Conservation (phyloP, 768 basidiomycete genomes). For the Lentinula boryana region DNA sequence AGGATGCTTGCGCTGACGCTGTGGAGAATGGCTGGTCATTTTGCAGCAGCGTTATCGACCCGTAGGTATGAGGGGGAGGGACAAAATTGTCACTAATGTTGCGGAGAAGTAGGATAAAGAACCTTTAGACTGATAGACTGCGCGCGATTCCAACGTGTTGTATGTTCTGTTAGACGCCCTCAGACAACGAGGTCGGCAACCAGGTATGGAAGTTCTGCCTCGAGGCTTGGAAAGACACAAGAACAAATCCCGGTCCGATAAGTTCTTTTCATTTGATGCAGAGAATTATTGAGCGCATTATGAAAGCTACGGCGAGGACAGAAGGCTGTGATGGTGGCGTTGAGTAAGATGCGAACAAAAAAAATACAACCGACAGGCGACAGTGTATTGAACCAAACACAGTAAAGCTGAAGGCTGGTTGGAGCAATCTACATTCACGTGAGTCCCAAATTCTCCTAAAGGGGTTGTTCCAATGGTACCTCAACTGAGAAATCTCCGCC, state of each 20-base stretch:
- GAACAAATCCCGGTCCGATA: slow-evolving; percentile 1
- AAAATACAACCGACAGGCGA: no score
- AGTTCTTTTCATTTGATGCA: not conserved
- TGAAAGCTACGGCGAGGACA: no score
- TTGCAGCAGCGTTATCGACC: not conserved
- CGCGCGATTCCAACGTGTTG: slow-evolving; percentile 70
- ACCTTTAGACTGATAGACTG: slow-evolving; percentile 22
- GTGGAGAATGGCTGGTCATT: slow-evolving; percentile 59
- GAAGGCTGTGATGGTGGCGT: not conserved
- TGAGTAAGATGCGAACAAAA: no score
- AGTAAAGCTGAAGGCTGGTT: not conserved
- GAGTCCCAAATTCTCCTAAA: no score
- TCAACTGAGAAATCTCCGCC: no score
- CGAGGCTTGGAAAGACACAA: slow-evolving; percentile 2
- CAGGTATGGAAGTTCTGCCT: slow-evolving; percentile 14
- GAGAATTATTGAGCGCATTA: not conserved
- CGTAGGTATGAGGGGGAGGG: slow-evolving; percentile 13
- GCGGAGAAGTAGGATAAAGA: slow-evolving; percentile 23
- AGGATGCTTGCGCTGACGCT: slow-evolving; percentile 51
- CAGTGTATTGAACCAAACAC: not conserved
- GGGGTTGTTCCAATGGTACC: no score
- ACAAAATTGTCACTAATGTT: slow-evolving; percentile 16
- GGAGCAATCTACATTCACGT: no score
- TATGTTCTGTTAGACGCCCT: slow-evolving; percentile 35
- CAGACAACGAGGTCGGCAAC: slow-evolving; percentile 54